Conservation (phyloP, 345 rosid species). For the Eucalyptus erythrocorys region DNA sequence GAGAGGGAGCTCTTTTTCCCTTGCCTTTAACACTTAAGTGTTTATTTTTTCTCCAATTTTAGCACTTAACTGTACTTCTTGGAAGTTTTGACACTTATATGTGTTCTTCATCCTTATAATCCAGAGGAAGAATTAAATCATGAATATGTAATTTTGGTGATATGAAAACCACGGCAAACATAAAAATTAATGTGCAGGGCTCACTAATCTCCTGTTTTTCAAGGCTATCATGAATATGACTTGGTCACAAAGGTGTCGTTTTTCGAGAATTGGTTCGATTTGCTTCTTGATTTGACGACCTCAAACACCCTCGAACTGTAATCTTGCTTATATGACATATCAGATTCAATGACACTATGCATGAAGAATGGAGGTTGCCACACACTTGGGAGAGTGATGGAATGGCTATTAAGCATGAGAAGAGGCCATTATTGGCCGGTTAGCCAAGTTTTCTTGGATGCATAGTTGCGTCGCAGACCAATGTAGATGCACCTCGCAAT, state of each 20-base stretch:
- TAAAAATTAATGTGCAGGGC: neutral
- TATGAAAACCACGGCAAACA: rapidly evolving
- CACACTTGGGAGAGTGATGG: neutral
- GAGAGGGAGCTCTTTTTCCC: too few species aligned
- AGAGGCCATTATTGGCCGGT: neutral
- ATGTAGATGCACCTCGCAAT: neutral
- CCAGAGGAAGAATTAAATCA: neutral
- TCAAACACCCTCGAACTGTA: neutral
- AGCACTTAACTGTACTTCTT: rapidly evolving
- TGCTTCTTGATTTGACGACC: neutral
- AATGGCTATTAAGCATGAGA: neutral
- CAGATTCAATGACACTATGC: neutral
- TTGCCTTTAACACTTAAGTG: too few species aligned
- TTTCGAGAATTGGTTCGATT: rapidly evolving
- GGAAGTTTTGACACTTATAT: too few species aligned
- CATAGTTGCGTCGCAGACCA: neutral
- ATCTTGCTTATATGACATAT: neutral
- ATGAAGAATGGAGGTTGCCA: neutral
- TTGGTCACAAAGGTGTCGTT: neutral
- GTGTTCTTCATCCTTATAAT: too few species aligned
- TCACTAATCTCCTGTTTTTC: neutral
- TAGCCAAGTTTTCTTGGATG: neutral
- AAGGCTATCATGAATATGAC: neutral
- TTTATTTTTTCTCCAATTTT: rapidly evolving
- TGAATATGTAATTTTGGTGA: neutral